Base-by-base conservation (phyloP, 75 land plant species). In the Pinus tabuliformis region DNA sequence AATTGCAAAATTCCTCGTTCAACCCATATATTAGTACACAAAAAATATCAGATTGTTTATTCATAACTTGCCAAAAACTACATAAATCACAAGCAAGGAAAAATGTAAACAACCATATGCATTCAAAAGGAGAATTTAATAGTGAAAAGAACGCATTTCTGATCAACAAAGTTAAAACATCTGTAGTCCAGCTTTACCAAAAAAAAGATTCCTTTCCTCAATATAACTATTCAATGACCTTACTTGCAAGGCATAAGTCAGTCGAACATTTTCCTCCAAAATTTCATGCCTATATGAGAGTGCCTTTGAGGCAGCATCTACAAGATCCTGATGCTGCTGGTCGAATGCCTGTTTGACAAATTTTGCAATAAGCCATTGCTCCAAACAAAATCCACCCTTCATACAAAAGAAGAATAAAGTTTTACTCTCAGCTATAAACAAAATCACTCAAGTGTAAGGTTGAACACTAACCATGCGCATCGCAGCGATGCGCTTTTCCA, bases 321-420 rank as follows among this genome's bases (percentile, higher is more conserved):
- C 97, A 62, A 96, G 84, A 58, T 92, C 94, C 68, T 97, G 95
- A 66, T 97, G 99, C 65, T 97, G 95, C 84, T 95, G 91, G 81
- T 97, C 95, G 89, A 92, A 92, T 61, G 95, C 93, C 99, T 97
- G 82, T 28, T 70, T 72, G 70, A 56, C 83, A 36, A 18, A 15
- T 59, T 13, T 5, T 62, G 75, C 33, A 56, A 57, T 52, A 18
- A 73, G 52, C 18, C 22, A 68, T 42, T n/a, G 21, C 45, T 68
- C n/a, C 36, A 21, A 49, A 49, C 54, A 39, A 68, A 3, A 68
- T 20, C 71, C 42, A 21, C 9, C 45, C 72, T 68, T 42, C 3
- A 37, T 22, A 39, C 22, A 20, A 4, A 9, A 20, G 21, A 1
- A n/a, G 39, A 16, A 21, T 42, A 68, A 42, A 68, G 8, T 24